A percentile compares a stretch with the other conserved stretches of the same genome.
These are phyloP conservation scores for Boletus vinaceobasis DNA, from an alignment of 768 basidiomycete genomes.

Conservation along the genomic window DNA sequence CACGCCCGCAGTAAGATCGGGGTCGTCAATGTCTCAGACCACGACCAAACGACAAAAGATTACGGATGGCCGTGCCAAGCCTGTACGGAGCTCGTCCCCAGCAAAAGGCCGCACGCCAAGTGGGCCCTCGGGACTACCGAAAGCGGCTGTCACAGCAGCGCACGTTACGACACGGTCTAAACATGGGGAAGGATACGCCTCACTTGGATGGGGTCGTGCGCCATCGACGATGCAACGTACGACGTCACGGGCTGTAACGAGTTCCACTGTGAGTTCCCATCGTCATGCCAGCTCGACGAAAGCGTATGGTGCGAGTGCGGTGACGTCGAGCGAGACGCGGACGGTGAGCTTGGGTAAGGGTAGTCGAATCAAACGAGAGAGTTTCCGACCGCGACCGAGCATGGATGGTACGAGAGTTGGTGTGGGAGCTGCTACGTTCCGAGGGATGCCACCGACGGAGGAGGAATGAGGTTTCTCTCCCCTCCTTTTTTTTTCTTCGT, in stretches of 20 bases:
- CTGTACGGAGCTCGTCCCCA: constrained; percentile 23
- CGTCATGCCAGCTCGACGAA: constrained; percentile 11
- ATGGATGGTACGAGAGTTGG: constrained; percentile 41
- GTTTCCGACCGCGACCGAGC: constrained; percentile 81
- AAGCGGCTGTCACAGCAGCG: constrained; percentile 1
- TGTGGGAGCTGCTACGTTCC: constrained; percentile 7
- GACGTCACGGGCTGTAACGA: constrained; percentile 20
- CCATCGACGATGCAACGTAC: constrained; percentile 33
- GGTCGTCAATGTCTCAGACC: constrained; percentile 37
- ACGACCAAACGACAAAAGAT: constrained; percentile 65
- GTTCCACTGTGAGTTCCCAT: constrained; percentile 5
- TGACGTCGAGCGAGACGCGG: constrained; percentile 10
- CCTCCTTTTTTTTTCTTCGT: neutral
- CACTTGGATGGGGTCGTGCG: constrained; percentile 34
- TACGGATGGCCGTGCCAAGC: constrained; percentile 35
- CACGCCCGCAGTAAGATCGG: constrained; percentile 61
- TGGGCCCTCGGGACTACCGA: constrained; percentile 15
- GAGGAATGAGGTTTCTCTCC: constrained; percentile 18
- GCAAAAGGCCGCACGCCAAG: constrained; percentile 29
- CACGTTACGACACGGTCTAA: constrained; percentile 26
- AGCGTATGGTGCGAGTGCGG: constrained; percentile 11
- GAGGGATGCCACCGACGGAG: constrained; percentile 26
- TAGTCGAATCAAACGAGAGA: constrained; percentile 60
- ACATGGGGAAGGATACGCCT: constrained; percentile 24
- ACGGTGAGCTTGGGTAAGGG: constrained; percentile 39